A percentile compares a stretch with the other conserved stretches of the same genome.
Evolutionary conservation across 306 rosid species (phyloP).

Genomic region (Oemleria cerasiformis): DNA sequence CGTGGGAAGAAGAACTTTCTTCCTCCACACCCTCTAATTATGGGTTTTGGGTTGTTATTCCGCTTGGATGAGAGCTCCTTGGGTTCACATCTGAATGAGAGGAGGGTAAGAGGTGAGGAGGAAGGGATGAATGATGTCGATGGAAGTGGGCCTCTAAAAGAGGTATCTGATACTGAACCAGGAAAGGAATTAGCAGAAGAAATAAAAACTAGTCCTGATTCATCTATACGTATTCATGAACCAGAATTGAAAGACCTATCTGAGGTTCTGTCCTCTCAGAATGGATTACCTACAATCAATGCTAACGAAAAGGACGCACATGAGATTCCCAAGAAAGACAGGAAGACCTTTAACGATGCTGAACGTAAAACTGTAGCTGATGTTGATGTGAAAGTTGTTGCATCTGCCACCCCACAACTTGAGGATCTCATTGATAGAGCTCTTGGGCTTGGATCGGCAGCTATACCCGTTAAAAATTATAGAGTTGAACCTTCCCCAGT

Average conservation of each 20-base stretch:
- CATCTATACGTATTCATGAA: conserved; percentile 31
- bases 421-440: conserved; percentile 95
- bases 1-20: conserved; percentile 95
- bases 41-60: conserved; percentile 94
- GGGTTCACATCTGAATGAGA: conserved; percentile 96
- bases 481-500: conserved; percentile 43
- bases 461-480: conserved; percentile 47
- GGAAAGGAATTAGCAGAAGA: conserved; percentile 50
- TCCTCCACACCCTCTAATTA: conserved; percentile 95
- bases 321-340: conserved; percentile 33
- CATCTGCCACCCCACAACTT: conserved; percentile 65
- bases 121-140: conserved; percentile 64
- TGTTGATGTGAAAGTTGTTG: conserved; percentile 38
- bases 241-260: conserved; percentile 26
- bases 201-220: conserved; percentile 30
- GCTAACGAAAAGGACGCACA: conserved; percentile 29
- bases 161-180: conserved; percentile 66
- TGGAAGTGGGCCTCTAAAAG: conserved; percentile 53
- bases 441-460: conserved; percentile 82
- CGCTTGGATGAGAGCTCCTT: conserved; percentile 97
- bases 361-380: conserved; percentile 38
- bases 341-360: conserved; percentile 28
- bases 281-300: conserved; percentile 24
- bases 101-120: conserved; percentile 98
- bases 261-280: conserved; percentile 32